Conservation (phyloP, 2,329 filamentous ascomycete genomes). For the Neofusicoccum laricinum region DNA sequence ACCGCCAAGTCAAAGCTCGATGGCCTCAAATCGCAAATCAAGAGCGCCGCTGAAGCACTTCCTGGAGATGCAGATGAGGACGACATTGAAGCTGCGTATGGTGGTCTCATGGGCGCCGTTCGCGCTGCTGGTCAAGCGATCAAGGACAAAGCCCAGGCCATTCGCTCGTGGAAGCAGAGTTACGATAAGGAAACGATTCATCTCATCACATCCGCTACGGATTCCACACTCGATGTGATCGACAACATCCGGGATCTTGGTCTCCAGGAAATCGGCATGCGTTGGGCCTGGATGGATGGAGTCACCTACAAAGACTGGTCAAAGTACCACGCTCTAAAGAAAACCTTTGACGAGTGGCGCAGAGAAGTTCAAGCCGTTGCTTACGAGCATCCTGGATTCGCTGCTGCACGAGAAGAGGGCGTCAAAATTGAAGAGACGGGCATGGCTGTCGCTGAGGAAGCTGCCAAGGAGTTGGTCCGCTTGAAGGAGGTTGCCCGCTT, state of each 20-base stretch:
- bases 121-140: conserved; percentile 69
- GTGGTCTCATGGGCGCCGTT: conserved; percentile 55
- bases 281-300: conserved; percentile 92
- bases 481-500: conserved; percentile 81
- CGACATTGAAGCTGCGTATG: conserved; percentile 51
- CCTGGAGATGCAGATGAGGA: conserved; percentile 56
- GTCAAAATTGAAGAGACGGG: conserved; percentile 71
- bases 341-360: conserved; percentile 80
- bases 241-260: conserved; percentile 80
- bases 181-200: conserved; percentile 69
- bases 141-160: conserved; percentile 71
- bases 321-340: conserved; percentile 86
- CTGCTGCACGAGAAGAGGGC: conserved; percentile 64
- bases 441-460: conserved; percentile 74
- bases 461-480: conserved; percentile 74
- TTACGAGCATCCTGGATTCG: conserved; percentile 68
- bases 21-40: conserved; percentile 65
- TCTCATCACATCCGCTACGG: conserved; percentile 69
- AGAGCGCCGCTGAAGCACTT: conserved; percentile 52
- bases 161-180: conserved; percentile 71
- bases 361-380: conserved; percentile 75
- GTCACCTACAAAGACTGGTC: conserved; percentile 97
- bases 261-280: conserved; percentile 86
- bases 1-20: conserved; percentile 63
- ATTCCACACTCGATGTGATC: conserved; percentile 77